phyloP scores from a whole-genome alignment of 352 stramenopile species.

The Pythium aquatile region DNA sequence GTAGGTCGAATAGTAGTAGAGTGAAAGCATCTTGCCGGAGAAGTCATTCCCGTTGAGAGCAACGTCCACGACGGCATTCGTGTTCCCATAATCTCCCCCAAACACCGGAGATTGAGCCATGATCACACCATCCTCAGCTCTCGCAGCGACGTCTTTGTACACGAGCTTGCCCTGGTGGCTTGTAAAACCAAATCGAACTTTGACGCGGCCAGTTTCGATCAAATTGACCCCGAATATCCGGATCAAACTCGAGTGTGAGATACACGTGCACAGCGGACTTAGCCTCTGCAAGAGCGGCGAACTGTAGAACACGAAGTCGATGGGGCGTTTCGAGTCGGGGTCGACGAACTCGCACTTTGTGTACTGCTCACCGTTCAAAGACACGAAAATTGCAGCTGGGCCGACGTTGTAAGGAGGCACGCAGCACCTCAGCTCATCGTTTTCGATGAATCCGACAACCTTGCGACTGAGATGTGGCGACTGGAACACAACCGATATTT shows the following conservation, averaged over 20 bases:
- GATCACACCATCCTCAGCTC: constrained; percentile 50
- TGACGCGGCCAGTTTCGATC: constrained; percentile 76
- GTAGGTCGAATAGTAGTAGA: constrained; percentile 63
- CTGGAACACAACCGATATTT: constrained; percentile 63
- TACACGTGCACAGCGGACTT: constrained; percentile 56
- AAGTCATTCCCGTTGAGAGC: constrained; percentile 72
- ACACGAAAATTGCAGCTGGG: constrained; percentile 52
- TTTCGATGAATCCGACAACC: constrained; percentile 64
- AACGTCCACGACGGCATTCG: constrained; percentile 52
- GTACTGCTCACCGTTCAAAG: constrained; percentile 78
- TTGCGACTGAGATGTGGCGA: constrained; percentile 49
- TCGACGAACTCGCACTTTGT: constrained; percentile 63
- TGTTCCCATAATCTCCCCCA: constrained; percentile 40
- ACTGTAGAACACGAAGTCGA: constrained; percentile 78
- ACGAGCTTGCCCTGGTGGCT: constrained; percentile 34
- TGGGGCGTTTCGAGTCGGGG: constrained; percentile 33
- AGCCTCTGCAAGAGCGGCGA: constrained; percentile 50
- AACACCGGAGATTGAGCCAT: constrained; percentile 48
- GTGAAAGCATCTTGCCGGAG: constrained; percentile 37
- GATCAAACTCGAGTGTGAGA: constrained; percentile 49
- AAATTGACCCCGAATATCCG: constrained; percentile 60
- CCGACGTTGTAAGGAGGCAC: constrained; percentile 65
- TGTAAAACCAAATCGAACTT: constrained; percentile 53
- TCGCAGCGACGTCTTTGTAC: constrained; percentile 35
- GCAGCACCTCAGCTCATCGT: constrained; percentile 63